These are phyloP conservation scores for Maudiozyma barnettii DNA, from an alignment of 805 yeast species.

Conservation along the genomic window DNA sequence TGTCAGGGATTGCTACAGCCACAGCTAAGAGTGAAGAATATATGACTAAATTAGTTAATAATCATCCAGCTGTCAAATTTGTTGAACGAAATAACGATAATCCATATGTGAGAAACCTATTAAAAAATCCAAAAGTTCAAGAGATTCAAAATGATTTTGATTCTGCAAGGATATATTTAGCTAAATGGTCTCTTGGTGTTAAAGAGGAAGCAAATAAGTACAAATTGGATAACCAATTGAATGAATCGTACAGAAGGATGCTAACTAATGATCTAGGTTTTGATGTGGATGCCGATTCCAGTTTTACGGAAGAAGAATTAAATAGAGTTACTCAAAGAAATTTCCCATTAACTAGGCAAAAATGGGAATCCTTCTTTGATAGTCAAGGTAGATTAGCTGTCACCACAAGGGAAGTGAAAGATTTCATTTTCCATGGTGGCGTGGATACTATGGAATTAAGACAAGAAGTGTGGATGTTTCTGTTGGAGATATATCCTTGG, in stretches of 20 bases:
- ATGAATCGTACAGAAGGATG: slow-evolving; percentile 46
- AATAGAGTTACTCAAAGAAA: slow-evolving; percentile 56
- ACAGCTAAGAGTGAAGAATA: slow-evolving; percentile 34
- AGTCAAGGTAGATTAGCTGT: slow-evolving; percentile 59
- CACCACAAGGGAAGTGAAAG: slow-evolving; percentile 72
- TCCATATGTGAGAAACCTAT: slow-evolving; percentile 38
- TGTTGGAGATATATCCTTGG: slow-evolving; percentile 84
- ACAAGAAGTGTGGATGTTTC: slow-evolving; percentile 74
- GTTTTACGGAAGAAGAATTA: slow-evolving; percentile 28
- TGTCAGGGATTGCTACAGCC: slow-evolving; percentile 76
- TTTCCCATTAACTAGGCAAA: slow-evolving; percentile 37
- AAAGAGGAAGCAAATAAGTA: slow-evolving; percentile 78
- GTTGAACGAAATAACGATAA: slow-evolving; percentile 37
- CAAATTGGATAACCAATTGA: slow-evolving; percentile 38
- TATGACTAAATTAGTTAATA: slow-evolving; percentile 16
- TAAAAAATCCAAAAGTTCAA: slow-evolving; percentile 71
- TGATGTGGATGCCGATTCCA: slow-evolving; percentile 27
- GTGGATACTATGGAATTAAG: slow-evolving; percentile 45
- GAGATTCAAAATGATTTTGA: slow-evolving; percentile 81
- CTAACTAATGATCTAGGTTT: slow-evolving; percentile 54
- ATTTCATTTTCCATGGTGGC: slow-evolving; percentile 86
- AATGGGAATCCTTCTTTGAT: slow-evolving; percentile 85
- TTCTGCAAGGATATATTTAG: slow-evolving; percentile 81
- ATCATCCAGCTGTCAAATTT: slow-evolving; percentile 24
- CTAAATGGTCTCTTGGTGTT: slow-evolving; percentile 93